phyloP scores from a whole-genome alignment of 129 eudicot genomes.

The Chrysanthemum makinoi region DNA sequence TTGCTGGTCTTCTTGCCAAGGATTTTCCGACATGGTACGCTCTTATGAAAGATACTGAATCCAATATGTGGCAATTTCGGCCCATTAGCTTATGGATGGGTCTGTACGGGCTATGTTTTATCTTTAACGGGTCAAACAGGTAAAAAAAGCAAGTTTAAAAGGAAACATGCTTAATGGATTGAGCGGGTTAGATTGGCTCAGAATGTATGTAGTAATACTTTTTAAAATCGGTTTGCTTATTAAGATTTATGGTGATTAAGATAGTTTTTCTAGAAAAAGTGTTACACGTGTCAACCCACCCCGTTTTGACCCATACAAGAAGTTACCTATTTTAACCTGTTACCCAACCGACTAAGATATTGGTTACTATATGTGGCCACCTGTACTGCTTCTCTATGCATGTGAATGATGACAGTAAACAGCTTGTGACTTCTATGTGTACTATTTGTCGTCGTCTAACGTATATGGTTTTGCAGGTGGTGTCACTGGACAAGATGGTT shows the following conservation, averaged over 20 bases:
- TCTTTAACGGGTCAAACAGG: neutral
- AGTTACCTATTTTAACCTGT: neutral
- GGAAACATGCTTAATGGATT: neutral
- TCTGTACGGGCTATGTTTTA: slow-evolving; percentile 1
- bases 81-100: slow-evolving; percentile 17
- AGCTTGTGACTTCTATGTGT: slow-evolving; percentile 10
- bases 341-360: slow-evolving; percentile 44
- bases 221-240: too few relatives aligned
- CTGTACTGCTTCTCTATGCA: slow-evolving; percentile 9
- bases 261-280: neutral
- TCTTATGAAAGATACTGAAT: slow-evolving; percentile 11
- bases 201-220: neutral
- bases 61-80: neutral
- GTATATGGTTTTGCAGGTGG: slow-evolving; percentile 49
- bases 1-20: slow-evolving; percentile 66
- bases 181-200: neutral
- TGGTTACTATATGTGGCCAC: slow-evolving; percentile 41
- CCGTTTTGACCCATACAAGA: neutral
- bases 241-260: too few relatives aligned
- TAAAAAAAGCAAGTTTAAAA: neutral
- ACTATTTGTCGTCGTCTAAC: neutral
- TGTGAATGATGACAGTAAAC: slow-evolving; percentile 21
- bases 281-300: neutral
- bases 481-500: slow-evolving; percentile 43
- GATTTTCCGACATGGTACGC: slow-evolving; percentile 69